These are phyloP conservation scores for Gentiana macrophylla DNA, from an alignment of 257 asterid species.

Conservation along the genomic window DNA sequence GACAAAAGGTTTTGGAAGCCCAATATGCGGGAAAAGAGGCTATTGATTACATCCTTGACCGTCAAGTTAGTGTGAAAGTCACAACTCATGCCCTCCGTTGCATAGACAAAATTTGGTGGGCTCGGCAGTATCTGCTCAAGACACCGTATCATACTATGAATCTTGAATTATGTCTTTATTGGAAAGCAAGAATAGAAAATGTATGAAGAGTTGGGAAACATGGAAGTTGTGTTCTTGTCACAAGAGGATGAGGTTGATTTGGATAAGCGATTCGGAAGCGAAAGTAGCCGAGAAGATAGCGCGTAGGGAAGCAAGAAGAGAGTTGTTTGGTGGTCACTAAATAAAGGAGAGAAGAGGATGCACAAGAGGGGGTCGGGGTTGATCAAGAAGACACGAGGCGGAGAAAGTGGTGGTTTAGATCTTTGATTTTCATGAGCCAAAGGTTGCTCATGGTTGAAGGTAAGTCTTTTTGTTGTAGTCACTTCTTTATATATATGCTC, in stretches of 20 bases:
- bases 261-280: conserved; percentile 46
- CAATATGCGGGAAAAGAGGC: conserved; percentile 77
- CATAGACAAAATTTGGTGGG: conserved; percentile 97
- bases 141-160: conserved; percentile 89
- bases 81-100: conserved; percentile 95
- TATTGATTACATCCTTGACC: conserved; percentile 81
- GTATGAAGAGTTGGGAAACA: conserved; percentile 80
- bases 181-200: conserved; percentile 90
- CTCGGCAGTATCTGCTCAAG: conserved; percentile 81
- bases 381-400: no score
- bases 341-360: conserved; percentile 56
- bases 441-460: no score
- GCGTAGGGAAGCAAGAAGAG: conserved; percentile 46
- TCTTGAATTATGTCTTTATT: conserved; percentile 73
- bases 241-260: conserved; percentile 68
- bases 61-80: conserved; percentile 74
- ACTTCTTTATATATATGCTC: no score
- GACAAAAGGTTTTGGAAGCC: conserved; percentile 86
- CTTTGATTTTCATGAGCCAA: no score
- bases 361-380: conserved; percentile 13
- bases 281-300: conserved; percentile 42
- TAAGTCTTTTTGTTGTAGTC: no score
- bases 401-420: no score
- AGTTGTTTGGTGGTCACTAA: conserved; percentile 30
- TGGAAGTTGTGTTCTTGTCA: conserved; percentile 80